Conservation (phyloP, 2,329 filamentous ascomycete species). For the Nigrospora oryzae region DNA sequence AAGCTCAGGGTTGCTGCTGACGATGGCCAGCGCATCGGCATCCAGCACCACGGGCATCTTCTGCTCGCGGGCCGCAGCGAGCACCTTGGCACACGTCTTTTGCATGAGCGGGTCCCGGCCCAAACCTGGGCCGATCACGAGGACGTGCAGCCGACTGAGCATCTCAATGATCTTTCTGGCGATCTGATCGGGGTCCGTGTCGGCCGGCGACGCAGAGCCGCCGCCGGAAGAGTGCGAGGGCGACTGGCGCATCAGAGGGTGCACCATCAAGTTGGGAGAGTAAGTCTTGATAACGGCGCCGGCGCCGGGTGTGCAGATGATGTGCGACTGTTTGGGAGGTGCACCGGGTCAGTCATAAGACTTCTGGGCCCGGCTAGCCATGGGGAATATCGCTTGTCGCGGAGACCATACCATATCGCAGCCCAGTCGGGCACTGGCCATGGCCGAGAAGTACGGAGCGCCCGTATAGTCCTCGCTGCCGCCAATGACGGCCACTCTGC, state of each 20-base stretch:
- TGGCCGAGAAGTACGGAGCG: constrained; percentile 95
- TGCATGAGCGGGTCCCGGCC: constrained; percentile 88
- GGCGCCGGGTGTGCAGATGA: constrained; percentile 89
- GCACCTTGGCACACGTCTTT: constrained; percentile 70
- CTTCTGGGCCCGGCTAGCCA: background rate
- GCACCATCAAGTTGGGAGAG: constrained; percentile 97
- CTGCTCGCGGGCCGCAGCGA: constrained; percentile 65
- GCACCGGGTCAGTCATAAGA: background rate
- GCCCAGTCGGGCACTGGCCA: constrained; percentile 85
- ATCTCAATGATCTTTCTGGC: constrained; percentile 65
- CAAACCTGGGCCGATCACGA: constrained; percentile 88
- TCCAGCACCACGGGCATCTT: constrained; percentile 80
- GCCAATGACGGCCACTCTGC: constrained; percentile 86
- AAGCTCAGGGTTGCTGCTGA: constrained; percentile 66
- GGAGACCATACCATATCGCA: constrained; percentile 67
- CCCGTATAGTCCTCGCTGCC: constrained; percentile 95
- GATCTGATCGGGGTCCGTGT: constrained; percentile 51
- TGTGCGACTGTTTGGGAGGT: constrained; percentile 56
- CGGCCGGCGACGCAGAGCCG: constrained; percentile 37
- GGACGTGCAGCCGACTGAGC: constrained; percentile 79
- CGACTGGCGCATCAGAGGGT: constrained; percentile 84
- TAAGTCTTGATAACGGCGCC: constrained; percentile 92
- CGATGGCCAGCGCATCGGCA: constrained; percentile 77
- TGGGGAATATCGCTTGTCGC: too few relatives aligned
- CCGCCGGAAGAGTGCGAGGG: constrained; percentile 21